These are phyloP conservation scores for Pigoraptor vietnamica DNA, from an alignment of 78 protist genomes.

Conservation along the genomic window DNA sequence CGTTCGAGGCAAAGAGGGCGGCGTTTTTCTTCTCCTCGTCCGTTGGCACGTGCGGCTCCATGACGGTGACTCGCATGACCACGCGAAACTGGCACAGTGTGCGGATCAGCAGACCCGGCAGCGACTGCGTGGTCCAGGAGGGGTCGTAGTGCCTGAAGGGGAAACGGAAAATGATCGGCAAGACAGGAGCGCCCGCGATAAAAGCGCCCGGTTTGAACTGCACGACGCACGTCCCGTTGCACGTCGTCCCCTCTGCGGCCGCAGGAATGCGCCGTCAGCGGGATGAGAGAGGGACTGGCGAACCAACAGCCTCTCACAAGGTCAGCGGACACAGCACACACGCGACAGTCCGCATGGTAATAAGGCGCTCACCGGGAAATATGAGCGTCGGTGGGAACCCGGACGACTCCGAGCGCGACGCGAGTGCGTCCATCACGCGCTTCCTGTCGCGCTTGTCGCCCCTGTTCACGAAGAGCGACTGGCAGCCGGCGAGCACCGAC, in stretches of 20 bases:
- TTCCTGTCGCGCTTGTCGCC: not conserved
- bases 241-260: not conserved
- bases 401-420: not conserved
- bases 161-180: not conserved
- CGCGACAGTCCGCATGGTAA: not conserved
- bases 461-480: not conserved
- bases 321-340: not conserved
- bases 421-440: not conserved
- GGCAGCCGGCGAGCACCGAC: not conserved
- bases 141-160: not conserved
- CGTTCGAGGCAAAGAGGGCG: not conserved
- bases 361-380: not conserved
- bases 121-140: not conserved
- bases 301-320: not conserved
- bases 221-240: not conserved
- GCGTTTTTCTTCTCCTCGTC: not conserved
- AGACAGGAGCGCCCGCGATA: not conserved
- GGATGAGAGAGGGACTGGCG: not conserved
- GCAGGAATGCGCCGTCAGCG: not conserved
- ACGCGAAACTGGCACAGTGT: not conserved
- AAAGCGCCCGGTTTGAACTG: not conserved
- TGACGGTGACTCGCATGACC: not conserved
- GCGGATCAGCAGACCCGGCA: not conserved
- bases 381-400: not conserved
- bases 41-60: not conserved